Conservation (phyloP, 805 yeast species). For the Candida chauliodis region DNA sequence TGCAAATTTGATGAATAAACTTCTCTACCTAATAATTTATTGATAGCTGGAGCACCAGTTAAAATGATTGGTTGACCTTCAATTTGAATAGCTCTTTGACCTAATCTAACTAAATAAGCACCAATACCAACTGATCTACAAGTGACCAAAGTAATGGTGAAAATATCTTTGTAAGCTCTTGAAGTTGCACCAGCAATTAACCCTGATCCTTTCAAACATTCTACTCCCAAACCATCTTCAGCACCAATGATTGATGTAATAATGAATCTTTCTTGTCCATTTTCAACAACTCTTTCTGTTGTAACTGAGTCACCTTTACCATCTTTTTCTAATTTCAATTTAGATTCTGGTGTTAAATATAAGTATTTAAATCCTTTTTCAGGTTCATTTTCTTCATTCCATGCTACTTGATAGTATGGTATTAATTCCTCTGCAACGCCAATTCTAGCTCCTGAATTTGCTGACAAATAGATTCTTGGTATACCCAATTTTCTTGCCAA, state of each 20-base stretch:
- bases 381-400: conserved; percentile 77
- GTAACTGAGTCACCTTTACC: conserved; percentile 61
- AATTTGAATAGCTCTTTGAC: conserved; percentile 98
- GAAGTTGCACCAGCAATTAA: conserved; percentile 98
- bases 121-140: conserved; percentile 99
- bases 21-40: conserved; percentile 93
- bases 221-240: conserved; percentile 97
- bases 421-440: conserved; percentile 97
- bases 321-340: conserved; percentile 50
- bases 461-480: conserved; percentile 93
- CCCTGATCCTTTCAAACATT: conserved; percentile 97
- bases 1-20: conserved; percentile 96
- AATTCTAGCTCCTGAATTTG: conserved; percentile 98
- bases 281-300: conserved; percentile 77
- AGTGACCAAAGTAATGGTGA: conserved; percentile 97
- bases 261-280: conserved; percentile 77
- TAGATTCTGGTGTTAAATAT: conserved; percentile 71
- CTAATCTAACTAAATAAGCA: conserved; percentile 95
- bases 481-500: conserved; percentile 86
- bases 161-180: conserved; percentile 94
- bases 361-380: conserved; percentile 87
- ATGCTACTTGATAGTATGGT: conserved; percentile 84
- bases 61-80: conserved; percentile 98
- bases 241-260: conserved; percentile 87
- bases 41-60: conserved; percentile 99